Percentiles rank a stretch among this genome's conserved stretches.
These are phyloP conservation scores for Babesia divergens DNA, from an alignment of 169 alveolate species.

Conservation along the genomic window DNA sequence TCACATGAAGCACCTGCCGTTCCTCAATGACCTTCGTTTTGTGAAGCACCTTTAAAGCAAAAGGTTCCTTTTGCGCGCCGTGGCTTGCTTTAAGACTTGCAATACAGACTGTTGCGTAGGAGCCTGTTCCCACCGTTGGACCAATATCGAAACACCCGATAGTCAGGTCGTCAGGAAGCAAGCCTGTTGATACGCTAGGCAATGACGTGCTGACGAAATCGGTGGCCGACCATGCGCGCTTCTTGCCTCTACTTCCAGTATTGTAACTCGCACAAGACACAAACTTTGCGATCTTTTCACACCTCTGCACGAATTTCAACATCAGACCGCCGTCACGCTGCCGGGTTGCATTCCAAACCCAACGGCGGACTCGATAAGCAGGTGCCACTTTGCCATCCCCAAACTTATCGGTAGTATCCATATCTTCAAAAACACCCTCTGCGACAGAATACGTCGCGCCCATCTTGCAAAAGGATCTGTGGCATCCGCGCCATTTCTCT, in stretches of 20 bases:
- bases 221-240: background rate
- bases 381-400: background rate
- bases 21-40: constrained; percentile 65
- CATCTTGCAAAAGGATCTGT: background rate
- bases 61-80: background rate
- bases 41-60: constrained; percentile 72
- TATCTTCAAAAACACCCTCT: background rate
- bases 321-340: background rate
- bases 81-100: constrained; percentile 10
- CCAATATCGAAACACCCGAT: constrained; percentile 39
- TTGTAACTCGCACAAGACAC: background rate
- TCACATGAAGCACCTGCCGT: constrained; percentile 68
- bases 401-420: background rate
- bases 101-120: constrained; percentile 64
- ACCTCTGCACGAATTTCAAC: constrained; percentile 1
- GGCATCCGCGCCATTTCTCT: constrained; percentile 3
- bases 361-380: background rate
- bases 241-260: background rate
- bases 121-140: constrained; percentile 63
- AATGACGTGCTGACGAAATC: background rate
- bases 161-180: constrained; percentile 18
- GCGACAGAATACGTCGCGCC: constrained; percentile 26
- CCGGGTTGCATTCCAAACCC: background rate
- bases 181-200: background rate
- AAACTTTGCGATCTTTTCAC: constrained; percentile 1